Evolutionary conservation across 441 rosid genomes (phyloP).

Genomic region (Metrosideros polymorpha): DNA sequence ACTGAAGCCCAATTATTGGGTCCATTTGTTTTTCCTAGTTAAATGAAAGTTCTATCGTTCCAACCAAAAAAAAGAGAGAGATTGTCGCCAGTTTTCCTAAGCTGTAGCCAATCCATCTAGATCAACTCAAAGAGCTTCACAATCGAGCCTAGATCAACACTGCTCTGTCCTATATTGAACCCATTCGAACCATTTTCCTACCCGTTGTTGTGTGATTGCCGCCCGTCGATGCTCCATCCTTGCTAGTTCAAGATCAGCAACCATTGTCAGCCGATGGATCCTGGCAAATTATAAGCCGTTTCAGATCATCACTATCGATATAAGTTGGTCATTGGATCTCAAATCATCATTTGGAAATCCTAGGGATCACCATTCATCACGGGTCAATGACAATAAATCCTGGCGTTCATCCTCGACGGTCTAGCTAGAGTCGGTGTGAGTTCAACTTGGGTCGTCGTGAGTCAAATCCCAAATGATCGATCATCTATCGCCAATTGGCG

Average conservation of each 20-base stretch:
- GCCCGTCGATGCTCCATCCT: not conserved
- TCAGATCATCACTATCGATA: not conserved
- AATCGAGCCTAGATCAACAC: not conserved
- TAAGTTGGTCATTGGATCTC: not conserved
- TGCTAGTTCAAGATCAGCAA: not conserved
- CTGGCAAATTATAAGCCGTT: not conserved
- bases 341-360: not conserved
- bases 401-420: not conserved
- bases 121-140: not conserved
- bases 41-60: no score
- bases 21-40: no score
- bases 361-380: not conserved
- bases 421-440: not conserved
- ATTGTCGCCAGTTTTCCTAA: not conserved
- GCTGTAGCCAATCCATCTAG: not conserved
- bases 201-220: not conserved
- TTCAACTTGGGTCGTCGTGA: not conserved
- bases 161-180: not conserved
- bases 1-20: no score
- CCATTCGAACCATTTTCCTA: not conserved
- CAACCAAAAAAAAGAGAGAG: no score
- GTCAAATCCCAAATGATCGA: not conserved
- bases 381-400: not conserved
- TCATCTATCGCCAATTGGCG: not conserved
- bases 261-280: not conserved